These are phyloP conservation scores for Pholiota conissans DNA, from an alignment of 768 basidiomycete species.

Conservation along the genomic window DNA sequence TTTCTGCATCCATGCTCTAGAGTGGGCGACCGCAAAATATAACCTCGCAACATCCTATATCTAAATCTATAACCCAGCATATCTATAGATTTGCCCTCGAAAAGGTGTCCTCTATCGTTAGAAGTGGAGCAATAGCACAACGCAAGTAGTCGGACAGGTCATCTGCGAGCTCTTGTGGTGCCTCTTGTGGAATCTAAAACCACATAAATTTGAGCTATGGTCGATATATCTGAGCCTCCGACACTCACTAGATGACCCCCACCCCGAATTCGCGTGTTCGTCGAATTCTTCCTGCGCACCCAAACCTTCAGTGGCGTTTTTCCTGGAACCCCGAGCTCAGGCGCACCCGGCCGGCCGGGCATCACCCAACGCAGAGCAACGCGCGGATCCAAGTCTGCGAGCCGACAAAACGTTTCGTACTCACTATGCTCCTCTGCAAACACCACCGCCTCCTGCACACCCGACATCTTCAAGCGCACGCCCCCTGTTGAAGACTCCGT, in stretches of 20 bases:
- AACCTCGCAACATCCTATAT: too few species aligned
- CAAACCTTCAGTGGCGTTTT: conserved; percentile 41
- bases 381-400: conserved; percentile 45
- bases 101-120: not conserved
- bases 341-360: conserved; percentile 39
- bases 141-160: not conserved
- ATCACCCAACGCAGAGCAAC: conserved; percentile 58
- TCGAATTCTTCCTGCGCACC: conserved; percentile 41
- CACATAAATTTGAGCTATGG: too few species aligned
- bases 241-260: conserved; percentile 47
- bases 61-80: too few species aligned
- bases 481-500: conserved; percentile 12
- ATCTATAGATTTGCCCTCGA: not conserved
- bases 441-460: conserved; percentile 59
- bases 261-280: conserved; percentile 36
- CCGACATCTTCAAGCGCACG: too few species aligned
- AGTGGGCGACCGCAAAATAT: too few species aligned
- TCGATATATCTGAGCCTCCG: too few species aligned
- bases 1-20: too few species aligned
- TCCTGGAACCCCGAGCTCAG: conserved; percentile 38
- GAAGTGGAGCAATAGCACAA: not conserved
- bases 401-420: conserved; percentile 41
- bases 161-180: conserved; percentile 30
- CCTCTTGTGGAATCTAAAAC: conserved; percentile 41
- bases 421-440: conserved; percentile 50